These are phyloP conservation scores for Piper longum DNA, from an alignment of 164 flowering plant genomes.

Conservation along the genomic window DNA sequence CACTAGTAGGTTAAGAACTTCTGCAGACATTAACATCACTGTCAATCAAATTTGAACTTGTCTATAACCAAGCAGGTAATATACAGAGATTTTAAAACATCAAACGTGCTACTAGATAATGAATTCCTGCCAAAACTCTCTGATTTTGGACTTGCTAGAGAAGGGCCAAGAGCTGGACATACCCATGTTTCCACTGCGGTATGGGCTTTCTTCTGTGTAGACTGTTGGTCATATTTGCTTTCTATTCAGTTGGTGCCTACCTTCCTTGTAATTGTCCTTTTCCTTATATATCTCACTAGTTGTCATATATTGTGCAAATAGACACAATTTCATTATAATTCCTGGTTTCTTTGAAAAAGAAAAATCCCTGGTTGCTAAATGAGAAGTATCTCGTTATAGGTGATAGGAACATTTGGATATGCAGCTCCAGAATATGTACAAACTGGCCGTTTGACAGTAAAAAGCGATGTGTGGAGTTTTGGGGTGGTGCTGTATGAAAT, in stretches of 20 bases:
- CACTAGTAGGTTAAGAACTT: neutral
- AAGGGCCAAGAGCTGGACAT: slow-evolving; percentile 61
- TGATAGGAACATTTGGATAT: slow-evolving; percentile 80
- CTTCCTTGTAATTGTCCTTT: too few species aligned
- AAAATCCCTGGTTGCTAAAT: too few species aligned
- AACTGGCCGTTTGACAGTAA: slow-evolving; percentile 55
- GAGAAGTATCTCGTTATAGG: slow-evolving; percentile 17
- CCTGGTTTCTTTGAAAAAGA: too few species aligned
- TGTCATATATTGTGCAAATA: too few species aligned
- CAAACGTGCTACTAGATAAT: slow-evolving; percentile 72
- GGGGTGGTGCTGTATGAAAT: slow-evolving; percentile 87
- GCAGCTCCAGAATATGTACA: slow-evolving; percentile 87
- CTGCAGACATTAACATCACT: too few species aligned
- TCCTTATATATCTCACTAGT: too few species aligned
- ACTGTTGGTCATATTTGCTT: too few species aligned
- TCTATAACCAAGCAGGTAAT: slow-evolving; percentile 39
- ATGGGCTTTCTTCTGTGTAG: slow-evolving; percentile 9
- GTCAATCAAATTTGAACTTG: neutral
- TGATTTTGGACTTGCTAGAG: slow-evolving; percentile 52
- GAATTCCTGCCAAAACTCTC: slow-evolving; percentile 39
- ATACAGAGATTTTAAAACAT: slow-evolving; percentile 77
- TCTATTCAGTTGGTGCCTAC: too few species aligned
- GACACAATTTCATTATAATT: too few species aligned
- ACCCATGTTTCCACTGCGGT: slow-evolving; percentile 89
- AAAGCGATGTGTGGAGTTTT: slow-evolving; percentile 15